These are phyloP conservation scores for Kokia cookei DNA, from an alignment of 441 rosid genomes.

Conservation along the genomic window DNA sequence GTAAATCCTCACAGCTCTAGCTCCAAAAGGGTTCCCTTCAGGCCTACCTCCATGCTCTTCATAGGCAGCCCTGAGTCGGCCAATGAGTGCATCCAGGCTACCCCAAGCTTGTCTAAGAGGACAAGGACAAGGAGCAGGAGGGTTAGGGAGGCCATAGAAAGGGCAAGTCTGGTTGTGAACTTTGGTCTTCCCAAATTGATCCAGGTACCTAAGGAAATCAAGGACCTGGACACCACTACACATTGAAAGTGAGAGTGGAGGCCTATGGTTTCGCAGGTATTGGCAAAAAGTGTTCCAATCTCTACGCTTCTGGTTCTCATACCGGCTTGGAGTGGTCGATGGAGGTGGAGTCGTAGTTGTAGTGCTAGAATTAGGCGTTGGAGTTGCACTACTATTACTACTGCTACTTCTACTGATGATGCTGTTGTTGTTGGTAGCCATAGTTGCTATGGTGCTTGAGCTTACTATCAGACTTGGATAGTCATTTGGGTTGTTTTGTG, in stretches of 20 bases:
- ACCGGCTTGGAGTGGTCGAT: slow-evolving; percentile 53
- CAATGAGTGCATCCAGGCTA: slow-evolving; percentile 82
- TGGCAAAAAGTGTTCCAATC: slow-evolving; percentile 96
- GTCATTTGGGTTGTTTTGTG: slow-evolving; percentile 25
- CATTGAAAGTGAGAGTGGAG: slow-evolving; percentile 59
- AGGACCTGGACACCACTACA: slow-evolving; percentile 81
- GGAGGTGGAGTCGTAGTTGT: neutral
- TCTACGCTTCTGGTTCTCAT: slow-evolving; percentile 78
- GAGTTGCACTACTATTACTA: neutral
- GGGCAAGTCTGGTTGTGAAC: slow-evolving; percentile 72
- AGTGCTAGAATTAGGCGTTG: slow-evolving; percentile 7
- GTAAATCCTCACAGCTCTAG: slow-evolving; percentile 67
- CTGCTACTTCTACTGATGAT: neutral
- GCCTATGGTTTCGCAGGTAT: slow-evolving; percentile 69
- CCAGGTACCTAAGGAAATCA: slow-evolving; percentile 73
- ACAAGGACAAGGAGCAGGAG: slow-evolving; percentile 83
- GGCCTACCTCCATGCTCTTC: slow-evolving; percentile 81
- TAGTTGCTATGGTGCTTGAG: neutral
- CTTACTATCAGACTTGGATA: slow-evolving; percentile 8
- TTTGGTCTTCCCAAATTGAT: slow-evolving; percentile 86
- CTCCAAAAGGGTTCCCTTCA: slow-evolving; percentile 77
- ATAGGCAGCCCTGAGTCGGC: slow-evolving; percentile 80
- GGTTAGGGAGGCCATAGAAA: slow-evolving; percentile 73
- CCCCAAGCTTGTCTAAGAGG: slow-evolving; percentile 95
- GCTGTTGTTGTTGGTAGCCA: neutral